Base-by-base conservation (phyloP, 1,284 basidiomycete species). In the Pyrrhoderma noxium region DNA sequence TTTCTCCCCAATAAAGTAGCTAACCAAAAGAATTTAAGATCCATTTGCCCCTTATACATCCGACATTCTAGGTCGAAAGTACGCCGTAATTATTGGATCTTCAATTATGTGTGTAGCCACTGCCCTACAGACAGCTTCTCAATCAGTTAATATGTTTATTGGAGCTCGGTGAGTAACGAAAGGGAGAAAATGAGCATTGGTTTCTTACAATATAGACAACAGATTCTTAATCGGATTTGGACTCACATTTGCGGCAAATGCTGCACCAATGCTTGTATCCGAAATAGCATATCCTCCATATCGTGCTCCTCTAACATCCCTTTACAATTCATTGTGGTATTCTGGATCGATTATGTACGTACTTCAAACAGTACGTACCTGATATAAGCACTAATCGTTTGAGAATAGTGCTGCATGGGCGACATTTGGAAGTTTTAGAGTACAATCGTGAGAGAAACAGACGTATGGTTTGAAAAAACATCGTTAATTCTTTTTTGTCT, bases 401-500 rank as follows among this genome's bases (percentile, higher is more conserved):
- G 27, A 31, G 7, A 44, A 57, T 48, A 77, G 82, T 47, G 76
- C 76, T 22, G 75, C 76, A 4, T 79, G 76, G 76, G 71, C 73
- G 23, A 79, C 77, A 0, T 81, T 71, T 59, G 79, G 79, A 18
- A 77, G 76, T 1, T 79, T 80, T 69, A 65, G 72, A 47, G 70
- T 80, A 44, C 65, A 63, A 0, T 70, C 60, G 51, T 47, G 23
- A 35, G 51, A 3, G 35, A 27, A 5, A 1, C 14, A n/a, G n/a
- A 4, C 35, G 8, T 21, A 8, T 36, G 14, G 7, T 47, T 40
- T 14, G 22, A 13, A 13, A 21, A 9, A 1, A 7, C 79, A 82
- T 5, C 69, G n/a, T n/a, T n/a, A n/a, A n/a, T n/a, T n/a, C n/a
- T n/a, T 71, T 74, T 60, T 79, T 88, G 44, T 58, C 85, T 73